phyloP scores from a whole-genome alignment of 768 basidiomycete species.

The Coprinellus micaceus region DNA sequence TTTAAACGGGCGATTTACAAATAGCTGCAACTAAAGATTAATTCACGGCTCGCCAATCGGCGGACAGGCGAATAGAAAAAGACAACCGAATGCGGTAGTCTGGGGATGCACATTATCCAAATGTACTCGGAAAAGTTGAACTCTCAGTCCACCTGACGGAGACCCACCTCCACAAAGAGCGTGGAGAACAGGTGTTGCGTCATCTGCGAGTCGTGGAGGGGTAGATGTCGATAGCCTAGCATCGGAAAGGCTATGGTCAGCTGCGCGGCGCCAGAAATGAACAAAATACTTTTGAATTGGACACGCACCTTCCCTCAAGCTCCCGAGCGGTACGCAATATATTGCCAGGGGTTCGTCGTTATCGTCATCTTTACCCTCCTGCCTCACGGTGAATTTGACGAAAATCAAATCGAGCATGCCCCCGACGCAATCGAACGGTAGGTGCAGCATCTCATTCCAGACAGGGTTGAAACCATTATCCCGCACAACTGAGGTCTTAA shows the following conservation, averaged over 20 bases:
- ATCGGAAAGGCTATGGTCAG: background rate
- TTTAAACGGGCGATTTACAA: too few species aligned
- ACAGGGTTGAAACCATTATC: conserved; percentile 93
- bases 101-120: too few species aligned
- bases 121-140: too few species aligned
- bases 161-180: conserved; percentile 71
- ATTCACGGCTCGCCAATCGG: too few species aligned
- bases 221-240: conserved; percentile 84
- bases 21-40: too few species aligned
- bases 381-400: conserved; percentile 71
- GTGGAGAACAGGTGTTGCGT: conserved; percentile 91
- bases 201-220: conserved; percentile 82
- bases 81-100: too few species aligned
- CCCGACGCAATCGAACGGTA: conserved; percentile 76
- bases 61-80: too few species aligned
- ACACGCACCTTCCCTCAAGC: conserved; percentile 62
- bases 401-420: conserved; percentile 81
- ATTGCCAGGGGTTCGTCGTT: conserved; percentile 65
- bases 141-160: conserved; percentile 30
- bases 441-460: conserved; percentile 68
- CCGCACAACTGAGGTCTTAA: conserved; percentile 61
- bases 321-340: conserved; percentile 70
- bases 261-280: background rate
- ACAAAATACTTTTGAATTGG: conserved; percentile 1
- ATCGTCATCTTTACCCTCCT: conserved; percentile 53